Conservation (phyloP, 2,329 filamentous ascomycete genomes). For the Ampelomyces quisqualis region DNA sequence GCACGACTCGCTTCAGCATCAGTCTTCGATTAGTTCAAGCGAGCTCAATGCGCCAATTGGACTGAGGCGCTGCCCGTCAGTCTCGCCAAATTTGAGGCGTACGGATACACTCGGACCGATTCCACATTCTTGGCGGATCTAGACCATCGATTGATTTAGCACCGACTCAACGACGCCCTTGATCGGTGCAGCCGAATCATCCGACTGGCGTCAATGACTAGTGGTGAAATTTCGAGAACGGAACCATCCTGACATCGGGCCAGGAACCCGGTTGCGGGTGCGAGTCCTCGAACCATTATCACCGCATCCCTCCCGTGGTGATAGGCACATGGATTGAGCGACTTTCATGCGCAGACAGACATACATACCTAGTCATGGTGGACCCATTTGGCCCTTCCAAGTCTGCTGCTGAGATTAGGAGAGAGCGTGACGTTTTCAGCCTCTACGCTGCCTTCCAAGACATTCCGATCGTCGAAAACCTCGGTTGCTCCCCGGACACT, state of each 20-base stretch:
- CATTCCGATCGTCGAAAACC: slow-evolving; percentile 9
- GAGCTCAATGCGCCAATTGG: background rate
- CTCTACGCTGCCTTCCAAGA: slow-evolving; percentile 16
- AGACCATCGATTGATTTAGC: background rate
- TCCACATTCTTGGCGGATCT: background rate
- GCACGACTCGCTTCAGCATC: too few relatives aligned
- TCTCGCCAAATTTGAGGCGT: too few relatives aligned
- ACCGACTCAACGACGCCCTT: background rate
- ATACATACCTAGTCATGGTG: slow-evolving; percentile 4
- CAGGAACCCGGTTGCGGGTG: background rate
- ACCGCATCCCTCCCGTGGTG: too few relatives aligned
- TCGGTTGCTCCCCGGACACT: slow-evolving; percentile 7
- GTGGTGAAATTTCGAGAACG: background rate
- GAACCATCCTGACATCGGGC: background rate
- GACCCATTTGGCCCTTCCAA: slow-evolving; percentile 1
- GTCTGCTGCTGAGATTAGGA: slow-evolving; percentile 5
- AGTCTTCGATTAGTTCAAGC: too few relatives aligned
- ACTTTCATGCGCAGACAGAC: background rate
- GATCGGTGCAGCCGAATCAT: background rate
- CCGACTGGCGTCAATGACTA: background rate
- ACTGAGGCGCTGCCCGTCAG: background rate
- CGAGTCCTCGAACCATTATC: too few relatives aligned
- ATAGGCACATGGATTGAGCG: too few relatives aligned
- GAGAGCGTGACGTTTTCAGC: slow-evolving; percentile 16
- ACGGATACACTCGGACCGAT: too few relatives aligned